Percentiles rank a stretch among this genome's conserved stretches.
Evolutionary conservation across 371 early-diverging fungal genomes (phyloP).

Genomic region (Phascolomyces articulosus): DNA sequence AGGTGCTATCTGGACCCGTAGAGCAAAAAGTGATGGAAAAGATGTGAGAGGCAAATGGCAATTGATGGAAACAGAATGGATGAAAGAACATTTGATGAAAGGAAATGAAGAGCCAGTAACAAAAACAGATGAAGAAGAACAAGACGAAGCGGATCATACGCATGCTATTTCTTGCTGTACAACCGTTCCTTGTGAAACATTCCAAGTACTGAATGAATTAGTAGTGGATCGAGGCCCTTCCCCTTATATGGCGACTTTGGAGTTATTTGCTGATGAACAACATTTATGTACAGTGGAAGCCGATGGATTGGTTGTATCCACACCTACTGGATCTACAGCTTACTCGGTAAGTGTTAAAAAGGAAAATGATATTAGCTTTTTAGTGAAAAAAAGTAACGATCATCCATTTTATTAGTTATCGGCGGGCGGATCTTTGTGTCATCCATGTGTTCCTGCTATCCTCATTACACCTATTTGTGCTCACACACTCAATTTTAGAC

Average conservation of each 20-base stretch:
- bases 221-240: slow-evolving; percentile 91
- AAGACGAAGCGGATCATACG: slow-evolving; percentile 16
- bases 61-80: slow-evolving; percentile 3
- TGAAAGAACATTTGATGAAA: neutral
- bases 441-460: slow-evolving; percentile 92
- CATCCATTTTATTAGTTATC: slow-evolving; percentile 56
- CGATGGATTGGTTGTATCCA: slow-evolving; percentile 91
- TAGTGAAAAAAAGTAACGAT: neutral
- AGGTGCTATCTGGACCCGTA: neutral
- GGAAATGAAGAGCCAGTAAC: neutral
- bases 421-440: slow-evolving; percentile 93
- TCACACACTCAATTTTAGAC: slow-evolving; percentile 93
- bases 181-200: slow-evolving; percentile 54
- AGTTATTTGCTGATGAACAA: slow-evolving; percentile 88
- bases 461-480: slow-evolving; percentile 96
- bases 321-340: slow-evolving; percentile 97
- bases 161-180: slow-evolving; percentile 45
- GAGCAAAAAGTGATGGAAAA: slow-evolving; percentile 16
- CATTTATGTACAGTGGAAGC: slow-evolving; percentile 87
- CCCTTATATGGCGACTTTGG: slow-evolving; percentile 87
- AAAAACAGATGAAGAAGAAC: slow-evolving; percentile 32
- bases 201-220: slow-evolving; percentile 80
- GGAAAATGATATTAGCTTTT: neutral
- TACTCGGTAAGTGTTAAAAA: slow-evolving; percentile 69
- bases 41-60: slow-evolving; percentile 31